Evolutionary conservation across 805 yeast species (phyloP), one percentile per base, ranked within the genome.

Genomic region (Sugiyamaella lignohabitans): DNA sequence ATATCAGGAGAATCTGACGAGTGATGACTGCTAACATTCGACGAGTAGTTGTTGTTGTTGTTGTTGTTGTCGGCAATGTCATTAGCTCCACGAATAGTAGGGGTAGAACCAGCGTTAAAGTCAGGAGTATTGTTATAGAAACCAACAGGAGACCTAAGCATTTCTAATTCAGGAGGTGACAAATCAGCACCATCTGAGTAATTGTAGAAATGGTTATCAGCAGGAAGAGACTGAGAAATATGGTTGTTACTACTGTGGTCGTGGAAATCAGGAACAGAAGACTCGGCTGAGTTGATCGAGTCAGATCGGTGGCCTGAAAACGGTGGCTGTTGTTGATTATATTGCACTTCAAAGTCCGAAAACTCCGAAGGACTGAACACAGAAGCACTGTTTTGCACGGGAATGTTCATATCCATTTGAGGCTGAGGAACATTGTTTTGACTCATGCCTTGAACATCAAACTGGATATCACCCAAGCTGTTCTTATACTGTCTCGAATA

Each of bases 131-230:
- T 39, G 4, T 38, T 18, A 23, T 40, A 30, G 32, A 20, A 35
- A 23, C 38, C 39, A 10, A 29, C 38, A 14, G 50, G 50, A 20
- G 42, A 24, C 39, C 21, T 32, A 30, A 41, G 37, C 27, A 41
- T 17, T 34, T 42, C 46, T 30, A 47, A 38, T 21, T 47, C 50
- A 8, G 49, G 49, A 19, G 49, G 49, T 8, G 49, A 46, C 21
- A 32, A 38, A 20, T 45, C 43, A 19, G 43, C 18, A 8, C 34
- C 47, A 30, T 27, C 8, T 10, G 43, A 39, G 24, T 19, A 11
- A 35, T n/a, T 40, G 11, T 27, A n/a, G n/a, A n/a, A n/a, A 32
- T 4, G 36, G n/a, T 32, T 18, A 32, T 32, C 36, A n/a, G 36
- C 36, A n/a, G 36, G 36, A 32, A 4, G n/a, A 18, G 36, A n/a